These are phyloP conservation scores for Thuidium tamariscinum DNA, from an alignment of 225 moss, liverwort and hornwort genomes.

Conservation along the genomic window DNA sequence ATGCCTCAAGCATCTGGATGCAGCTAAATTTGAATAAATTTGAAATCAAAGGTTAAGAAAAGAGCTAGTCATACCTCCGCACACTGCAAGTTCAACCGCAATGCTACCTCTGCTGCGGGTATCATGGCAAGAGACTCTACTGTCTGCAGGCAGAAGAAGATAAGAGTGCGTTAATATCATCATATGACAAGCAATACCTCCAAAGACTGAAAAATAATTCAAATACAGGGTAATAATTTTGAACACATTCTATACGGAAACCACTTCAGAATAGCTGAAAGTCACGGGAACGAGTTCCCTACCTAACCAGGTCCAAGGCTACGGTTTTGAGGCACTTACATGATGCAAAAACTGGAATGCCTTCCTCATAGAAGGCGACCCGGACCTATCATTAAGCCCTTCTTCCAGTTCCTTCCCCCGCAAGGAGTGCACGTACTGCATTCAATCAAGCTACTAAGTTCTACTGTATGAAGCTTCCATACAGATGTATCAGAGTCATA, in stretches of 20 bases:
- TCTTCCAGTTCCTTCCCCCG: conserved; percentile 52
- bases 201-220: neutral
- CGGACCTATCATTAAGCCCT: conserved; percentile 21
- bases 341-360: conserved; percentile 92
- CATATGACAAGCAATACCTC: neutral
- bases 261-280: neutral
- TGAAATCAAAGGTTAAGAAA: neutral
- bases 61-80: conserved; percentile 55
- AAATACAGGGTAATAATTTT: neutral
- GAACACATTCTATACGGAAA: neutral
- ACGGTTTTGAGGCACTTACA: conserved; percentile 13
- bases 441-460: neutral
- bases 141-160: conserved; percentile 35
- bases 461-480: neutral
- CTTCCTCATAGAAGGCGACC: conserved; percentile 51
- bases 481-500: neutral
- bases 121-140: conserved; percentile 79
- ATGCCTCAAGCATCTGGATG: neutral
- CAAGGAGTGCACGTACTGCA: conserved; percentile 70
- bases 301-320: neutral
- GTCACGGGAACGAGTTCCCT: neutral
- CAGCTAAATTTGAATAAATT: neutral
- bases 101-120: conserved; percentile 72
- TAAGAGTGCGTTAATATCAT: neutral
- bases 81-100: conserved; percentile 78